Evolutionary conservation across 2,329 filamentous ascomycete species (phyloP).

Genomic region (Talaromyces sp.): DNA sequence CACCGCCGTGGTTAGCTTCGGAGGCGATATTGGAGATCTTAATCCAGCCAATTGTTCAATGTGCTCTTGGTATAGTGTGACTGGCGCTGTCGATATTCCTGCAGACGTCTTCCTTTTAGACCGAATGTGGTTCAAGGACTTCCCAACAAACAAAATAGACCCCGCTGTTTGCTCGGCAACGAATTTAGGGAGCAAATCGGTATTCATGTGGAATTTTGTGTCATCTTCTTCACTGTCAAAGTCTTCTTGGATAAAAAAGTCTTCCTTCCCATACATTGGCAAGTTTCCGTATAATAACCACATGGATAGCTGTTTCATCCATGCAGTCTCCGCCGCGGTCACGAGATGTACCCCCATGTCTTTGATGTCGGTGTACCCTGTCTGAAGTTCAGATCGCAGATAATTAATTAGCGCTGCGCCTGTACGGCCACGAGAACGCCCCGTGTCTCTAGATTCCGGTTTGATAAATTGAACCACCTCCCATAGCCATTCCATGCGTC

Average conservation of each 20-base stretch:
- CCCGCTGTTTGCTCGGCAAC: slow-evolving; percentile 72
- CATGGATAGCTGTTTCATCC: slow-evolving; percentile 85
- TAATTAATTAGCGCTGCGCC: slow-evolving; percentile 77
- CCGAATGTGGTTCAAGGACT: slow-evolving; percentile 82
- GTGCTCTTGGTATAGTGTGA: slow-evolving; percentile 51
- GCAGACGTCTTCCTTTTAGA: slow-evolving; percentile 47
- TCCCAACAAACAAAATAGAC: slow-evolving; percentile 89
- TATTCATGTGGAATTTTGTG: slow-evolving; percentile 61
- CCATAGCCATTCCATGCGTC: slow-evolving; percentile 85
- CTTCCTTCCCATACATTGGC: slow-evolving; percentile 73
- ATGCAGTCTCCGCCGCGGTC: slow-evolving; percentile 80
- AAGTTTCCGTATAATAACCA: slow-evolving; percentile 90
- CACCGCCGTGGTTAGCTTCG: slow-evolving; percentile 71
- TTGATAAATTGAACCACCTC: slow-evolving; percentile 71
- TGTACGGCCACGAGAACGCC: slow-evolving; percentile 51
- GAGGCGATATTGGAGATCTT: slow-evolving; percentile 71
- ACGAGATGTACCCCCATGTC: slow-evolving; percentile 72
- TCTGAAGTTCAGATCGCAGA: slow-evolving; percentile 75
- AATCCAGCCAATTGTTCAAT: slow-evolving; percentile 67
- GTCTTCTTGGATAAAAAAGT: slow-evolving; percentile 76
- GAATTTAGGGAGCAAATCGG: slow-evolving; percentile 73
- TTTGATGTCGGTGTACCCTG: slow-evolving; percentile 86
- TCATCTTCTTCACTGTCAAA: slow-evolving; percentile 42
- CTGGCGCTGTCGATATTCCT: slow-evolving; percentile 54
- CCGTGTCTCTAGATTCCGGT: slow-evolving; percentile 38